Percentiles rank a stretch among this genome's conserved stretches.
phyloP scores from a whole-genome alignment of 1,284 basidiomycete genomes.

The Ustilago bromivora region DNA sequence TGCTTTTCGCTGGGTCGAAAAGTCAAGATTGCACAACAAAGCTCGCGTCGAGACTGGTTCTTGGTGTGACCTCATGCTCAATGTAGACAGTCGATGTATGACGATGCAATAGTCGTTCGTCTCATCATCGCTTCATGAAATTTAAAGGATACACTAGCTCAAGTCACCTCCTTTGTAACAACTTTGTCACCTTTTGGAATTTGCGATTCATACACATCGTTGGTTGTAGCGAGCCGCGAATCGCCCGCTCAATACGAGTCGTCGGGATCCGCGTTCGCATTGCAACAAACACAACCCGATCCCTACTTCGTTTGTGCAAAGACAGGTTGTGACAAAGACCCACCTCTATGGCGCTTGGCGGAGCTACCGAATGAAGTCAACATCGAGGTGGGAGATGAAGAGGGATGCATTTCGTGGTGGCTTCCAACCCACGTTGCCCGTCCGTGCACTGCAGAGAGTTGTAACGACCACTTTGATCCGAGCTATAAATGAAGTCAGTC shows the following conservation, averaged over 20 bases:
- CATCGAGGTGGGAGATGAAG: background rate
- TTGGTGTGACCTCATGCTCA: background rate
- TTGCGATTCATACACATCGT: background rate
- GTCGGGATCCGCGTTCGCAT: conserved; percentile 20
- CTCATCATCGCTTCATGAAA: background rate
- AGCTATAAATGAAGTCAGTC: conserved; percentile 1
- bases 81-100: background rate
- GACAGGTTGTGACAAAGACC: background rate
- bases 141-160: background rate
- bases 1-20: conserved; percentile 21
- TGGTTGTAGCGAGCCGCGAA: conserved; percentile 5
- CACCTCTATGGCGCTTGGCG: background rate
- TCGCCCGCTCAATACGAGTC: conserved; percentile 25
- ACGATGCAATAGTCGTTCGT: conserved; percentile 1
- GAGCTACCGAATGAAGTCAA: background rate
- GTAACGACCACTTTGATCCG: background rate
- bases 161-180: conserved; percentile 18
- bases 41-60: conserved; percentile 10
- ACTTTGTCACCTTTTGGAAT: conserved; percentile 4
- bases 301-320: background rate
- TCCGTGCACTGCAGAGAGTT: background rate
- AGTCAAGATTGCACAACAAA: background rate
- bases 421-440: background rate
- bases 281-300: background rate
- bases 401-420: background rate